These are phyloP conservation scores for Yarrowia porcina DNA, from an alignment of 805 yeast species.

Conservation along the genomic window DNA sequence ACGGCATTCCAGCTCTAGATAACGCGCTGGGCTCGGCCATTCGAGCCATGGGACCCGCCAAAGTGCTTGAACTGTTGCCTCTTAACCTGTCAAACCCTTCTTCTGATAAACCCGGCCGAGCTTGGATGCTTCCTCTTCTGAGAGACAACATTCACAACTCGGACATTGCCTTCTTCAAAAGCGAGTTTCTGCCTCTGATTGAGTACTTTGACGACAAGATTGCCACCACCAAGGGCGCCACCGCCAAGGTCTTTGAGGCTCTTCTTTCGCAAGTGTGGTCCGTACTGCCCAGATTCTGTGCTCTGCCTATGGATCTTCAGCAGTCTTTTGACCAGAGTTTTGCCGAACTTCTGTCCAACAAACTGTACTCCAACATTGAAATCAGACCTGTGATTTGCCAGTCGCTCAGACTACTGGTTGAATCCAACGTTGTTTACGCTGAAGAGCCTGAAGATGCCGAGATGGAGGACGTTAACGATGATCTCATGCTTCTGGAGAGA, in stretches of 20 bases:
- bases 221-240: conserved; percentile 41
- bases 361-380: conserved; percentile 69
- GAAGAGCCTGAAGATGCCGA: conserved; percentile 46
- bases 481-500: conserved; percentile 55
- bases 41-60: conserved; percentile 80
- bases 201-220: conserved; percentile 34
- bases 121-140: conserved; percentile 89
- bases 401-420: conserved; percentile 72
- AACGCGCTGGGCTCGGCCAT: conserved; percentile 75
- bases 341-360: conserved; percentile 70
- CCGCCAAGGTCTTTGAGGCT: conserved; percentile 75
- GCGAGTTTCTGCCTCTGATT: conserved; percentile 62
- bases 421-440: conserved; percentile 64
- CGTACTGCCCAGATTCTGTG: conserved; percentile 82
- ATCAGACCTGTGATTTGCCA: conserved; percentile 81
- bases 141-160: conserved; percentile 82
- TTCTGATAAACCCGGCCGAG: conserved; percentile 69
- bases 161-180: conserved; percentile 58
- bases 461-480: conserved; percentile 44
- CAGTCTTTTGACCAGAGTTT: conserved; percentile 66
- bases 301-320: conserved; percentile 72
- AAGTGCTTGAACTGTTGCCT: conserved; percentile 70
- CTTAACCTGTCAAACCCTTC: conserved; percentile 63
- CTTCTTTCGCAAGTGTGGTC: conserved; percentile 92
- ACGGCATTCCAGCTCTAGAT: conserved; percentile 72